Conservation (phyloP, 2,329 filamentous ascomycete genomes). For the Colletotrichum sp. region DNA sequence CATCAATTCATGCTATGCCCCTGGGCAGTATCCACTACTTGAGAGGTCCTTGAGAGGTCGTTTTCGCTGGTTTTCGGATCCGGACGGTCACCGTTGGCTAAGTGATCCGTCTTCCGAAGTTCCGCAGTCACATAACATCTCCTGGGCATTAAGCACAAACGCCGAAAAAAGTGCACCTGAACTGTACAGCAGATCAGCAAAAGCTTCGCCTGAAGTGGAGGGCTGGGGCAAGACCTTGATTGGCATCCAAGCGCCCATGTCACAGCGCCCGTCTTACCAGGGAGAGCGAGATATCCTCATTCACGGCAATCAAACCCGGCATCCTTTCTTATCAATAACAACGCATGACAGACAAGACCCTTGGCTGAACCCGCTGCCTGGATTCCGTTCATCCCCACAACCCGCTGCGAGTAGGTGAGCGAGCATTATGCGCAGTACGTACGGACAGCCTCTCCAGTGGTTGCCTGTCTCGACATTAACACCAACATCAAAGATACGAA, state of each 20-base stretch:
- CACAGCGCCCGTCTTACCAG: background rate
- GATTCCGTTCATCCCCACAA: conserved; percentile 7
- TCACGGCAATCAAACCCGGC: conserved; percentile 4
- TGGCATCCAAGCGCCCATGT: background rate
- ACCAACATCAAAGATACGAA: background rate
- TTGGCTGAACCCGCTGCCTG: background rate
- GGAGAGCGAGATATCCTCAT: background rate
- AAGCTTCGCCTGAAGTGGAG: conserved; percentile 19
- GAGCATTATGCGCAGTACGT: background rate
- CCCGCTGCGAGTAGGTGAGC: background rate
- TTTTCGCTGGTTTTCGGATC: background rate
- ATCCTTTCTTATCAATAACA: background rate
- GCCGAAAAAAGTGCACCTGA: background rate
- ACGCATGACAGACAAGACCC: background rate
- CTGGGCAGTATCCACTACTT: background rate
- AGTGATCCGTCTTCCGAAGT: background rate
- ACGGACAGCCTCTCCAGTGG: background rate
- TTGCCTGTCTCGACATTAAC: background rate
- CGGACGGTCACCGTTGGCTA: background rate
- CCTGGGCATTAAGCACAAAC: background rate
- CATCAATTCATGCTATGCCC: background rate
- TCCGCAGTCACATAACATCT: background rate
- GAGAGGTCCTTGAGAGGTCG: too few relatives aligned
- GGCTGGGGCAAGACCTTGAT: background rate
- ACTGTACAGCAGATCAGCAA: conserved; percentile 4